Evolutionary conservation across 2,329 filamentous ascomycete genomes (phyloP), one percentile per base, ranked within the genome.

Genomic region (Pseudopithomyces chartarum): DNA sequence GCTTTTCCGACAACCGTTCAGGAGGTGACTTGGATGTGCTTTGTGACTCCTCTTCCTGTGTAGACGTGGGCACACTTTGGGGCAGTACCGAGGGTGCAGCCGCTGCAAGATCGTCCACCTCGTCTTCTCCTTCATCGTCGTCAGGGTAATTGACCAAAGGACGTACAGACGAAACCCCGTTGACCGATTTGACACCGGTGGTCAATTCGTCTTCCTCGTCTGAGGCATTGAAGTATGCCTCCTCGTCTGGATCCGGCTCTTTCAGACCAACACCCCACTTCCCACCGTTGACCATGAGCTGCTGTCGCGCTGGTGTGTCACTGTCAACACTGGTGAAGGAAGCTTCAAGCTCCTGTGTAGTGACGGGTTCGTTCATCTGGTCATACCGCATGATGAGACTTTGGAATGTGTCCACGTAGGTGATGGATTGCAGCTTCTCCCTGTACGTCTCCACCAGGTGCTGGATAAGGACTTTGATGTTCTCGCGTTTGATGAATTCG

Each of bases 141-240:
- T 96, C 96, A 0, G 89, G 87, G 71, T 99, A 99, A 73, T 97
- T 91, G 33, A 99, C 95, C 20, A 98, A 80, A 1, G 90, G 90
- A 49, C 84, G 76, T 8, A 84, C 76, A 0, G 87, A 81, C 19
- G 86, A 85, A 13, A 83, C 82, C 22, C 87, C 90, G 63, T 92
- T 93, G 11, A 81, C 62, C 7, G 70, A 57, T 51, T 78, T 78
- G 19, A 68, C 57, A 17, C 61, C 56, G 12, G 71, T 58, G 29
- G 79, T 63, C 15, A 85, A 79, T 17, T 87, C 81, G 12, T 92
- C 91, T 6, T 97, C 92, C 45, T 95, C 91, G 65, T 97, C 93
- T 0, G 90, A 92, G 0, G 85, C 87, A 67, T 96, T 94, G 84
- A 96, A 98, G 75, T 98, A 99, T 42, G 94, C 92, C 68, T 97